Conservation (phyloP, 2,329 filamentous ascomycete species). For the Shiraia bambusicola region DNA sequence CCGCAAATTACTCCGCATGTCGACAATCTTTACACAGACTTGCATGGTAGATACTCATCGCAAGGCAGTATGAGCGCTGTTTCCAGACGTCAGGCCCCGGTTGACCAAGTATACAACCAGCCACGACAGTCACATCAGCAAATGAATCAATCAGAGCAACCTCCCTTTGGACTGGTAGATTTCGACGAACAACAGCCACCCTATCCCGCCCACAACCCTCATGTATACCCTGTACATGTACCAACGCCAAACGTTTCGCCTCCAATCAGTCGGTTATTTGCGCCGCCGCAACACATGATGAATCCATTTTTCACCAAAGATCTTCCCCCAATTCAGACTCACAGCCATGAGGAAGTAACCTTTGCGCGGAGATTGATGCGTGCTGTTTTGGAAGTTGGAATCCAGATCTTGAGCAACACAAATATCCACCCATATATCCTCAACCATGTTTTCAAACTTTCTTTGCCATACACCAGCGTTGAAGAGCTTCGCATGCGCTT, state of each 20-base stretch:
- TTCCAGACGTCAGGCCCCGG: constrained; percentile 14
- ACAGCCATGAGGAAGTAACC: constrained; percentile 63
- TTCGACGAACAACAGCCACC: constrained; percentile 21
- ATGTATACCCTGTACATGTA: constrained; percentile 24
- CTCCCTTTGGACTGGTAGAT: constrained; percentile 38
- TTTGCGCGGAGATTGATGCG: constrained; percentile 74
- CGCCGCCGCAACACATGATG: constrained; percentile 18
- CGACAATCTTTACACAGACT: constrained; percentile 17
- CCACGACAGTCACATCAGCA: constrained; percentile 8
- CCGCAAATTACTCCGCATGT: constrained; percentile 5
- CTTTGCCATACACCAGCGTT: constrained; percentile 58
- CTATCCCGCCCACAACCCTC: constrained; percentile 17
- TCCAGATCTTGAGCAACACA: constrained; percentile 58
- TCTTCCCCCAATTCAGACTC: constrained; percentile 51
- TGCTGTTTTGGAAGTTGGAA: constrained; percentile 62
- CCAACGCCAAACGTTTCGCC: constrained; percentile 30
- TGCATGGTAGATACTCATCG: constrained; percentile 8
- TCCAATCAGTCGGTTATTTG: constrained; percentile 25
- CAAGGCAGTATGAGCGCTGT: constrained; percentile 12
- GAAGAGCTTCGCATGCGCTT: constrained; percentile 46
- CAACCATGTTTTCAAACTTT: constrained; percentile 67
- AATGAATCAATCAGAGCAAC: constrained; percentile 7
- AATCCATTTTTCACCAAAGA: constrained; percentile 29
- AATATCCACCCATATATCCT: constrained; percentile 28
- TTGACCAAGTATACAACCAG: constrained; percentile 26